These are phyloP conservation scores for Colletotrichum limetticola DNA, from an alignment of 2,329 filamentous ascomycete genomes.

Conservation along the genomic window DNA sequence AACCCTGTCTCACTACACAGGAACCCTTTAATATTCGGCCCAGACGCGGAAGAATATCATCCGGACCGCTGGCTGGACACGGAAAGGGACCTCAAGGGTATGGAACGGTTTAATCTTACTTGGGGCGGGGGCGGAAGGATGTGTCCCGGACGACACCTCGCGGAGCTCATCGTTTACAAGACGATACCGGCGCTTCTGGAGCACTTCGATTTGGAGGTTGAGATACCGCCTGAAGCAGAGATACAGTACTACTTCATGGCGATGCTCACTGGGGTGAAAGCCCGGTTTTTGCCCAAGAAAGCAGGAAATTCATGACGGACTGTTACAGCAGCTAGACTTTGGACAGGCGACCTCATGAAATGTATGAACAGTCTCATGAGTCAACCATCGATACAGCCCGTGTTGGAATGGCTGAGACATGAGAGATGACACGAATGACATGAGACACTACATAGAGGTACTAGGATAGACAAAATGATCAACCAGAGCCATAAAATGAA, in stretches of 20 bases:
- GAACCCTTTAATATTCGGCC: conserved; percentile 60
- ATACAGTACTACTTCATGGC: conserved; percentile 62
- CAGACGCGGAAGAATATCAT: conserved; percentile 53
- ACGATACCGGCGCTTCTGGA: conserved; percentile 52
- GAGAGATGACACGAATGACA: background rate
- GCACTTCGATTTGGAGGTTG: conserved; percentile 56
- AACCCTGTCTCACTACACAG: conserved; percentile 62
- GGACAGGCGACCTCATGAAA: no score
- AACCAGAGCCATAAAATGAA: background rate
- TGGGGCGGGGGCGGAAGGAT: conserved; percentile 63
- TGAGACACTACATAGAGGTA: background rate
- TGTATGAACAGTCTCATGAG: no score
- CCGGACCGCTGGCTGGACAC: conserved; percentile 61
- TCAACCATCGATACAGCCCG: background rate
- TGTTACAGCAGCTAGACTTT: no score
- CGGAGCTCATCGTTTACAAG: conserved; percentile 61
- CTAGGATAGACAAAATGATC: background rate
- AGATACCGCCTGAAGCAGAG: conserved; percentile 50
- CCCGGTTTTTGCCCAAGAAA: conserved; percentile 45
- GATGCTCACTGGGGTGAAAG: conserved; percentile 60
- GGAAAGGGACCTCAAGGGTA: conserved; percentile 42
- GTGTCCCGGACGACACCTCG: conserved; percentile 62
- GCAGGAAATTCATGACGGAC: background rate
- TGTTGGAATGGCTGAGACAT: background rate
- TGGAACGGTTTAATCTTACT: conserved; percentile 60